Conservation (phyloP, 73 alveolate species). For the Effrenium voratum region DNA sequence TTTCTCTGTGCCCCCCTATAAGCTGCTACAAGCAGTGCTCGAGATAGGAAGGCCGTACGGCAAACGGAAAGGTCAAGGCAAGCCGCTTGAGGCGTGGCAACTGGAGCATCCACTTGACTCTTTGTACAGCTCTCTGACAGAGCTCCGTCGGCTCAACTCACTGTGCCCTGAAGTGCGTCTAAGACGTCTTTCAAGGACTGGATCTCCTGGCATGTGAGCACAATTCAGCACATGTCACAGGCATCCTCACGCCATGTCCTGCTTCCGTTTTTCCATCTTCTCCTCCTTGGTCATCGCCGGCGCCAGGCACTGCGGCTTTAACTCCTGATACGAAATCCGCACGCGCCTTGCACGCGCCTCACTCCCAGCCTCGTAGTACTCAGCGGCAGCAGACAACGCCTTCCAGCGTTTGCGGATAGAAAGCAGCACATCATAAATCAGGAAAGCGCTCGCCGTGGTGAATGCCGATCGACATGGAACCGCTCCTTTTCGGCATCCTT, state of each 20-base stretch:
- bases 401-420: neutral
- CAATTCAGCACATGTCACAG: no score
- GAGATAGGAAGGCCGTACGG: no score
- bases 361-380: slow-evolving; percentile 33
- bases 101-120: no score
- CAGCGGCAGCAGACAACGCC: slow-evolving; percentile 23
- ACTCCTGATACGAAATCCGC: neutral
- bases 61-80: no score
- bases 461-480: no score
- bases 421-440: neutral
- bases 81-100: no score
- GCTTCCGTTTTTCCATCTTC: slow-evolving; percentile 36
- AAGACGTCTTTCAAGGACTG: slow-evolving; percentile 26
- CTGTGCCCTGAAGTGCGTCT: slow-evolving; percentile 13
- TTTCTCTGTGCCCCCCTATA: no score
- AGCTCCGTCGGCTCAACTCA: no score
- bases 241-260: slow-evolving; percentile 23
- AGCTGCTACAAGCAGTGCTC: no score
- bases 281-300: slow-evolving; percentile 36
- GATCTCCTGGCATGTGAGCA: slow-evolving; percentile 57
- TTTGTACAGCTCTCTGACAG: no score
- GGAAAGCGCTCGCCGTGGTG: neutral
- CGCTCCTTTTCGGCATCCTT: slow-evolving; percentile 40
- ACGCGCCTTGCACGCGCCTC: neutral
- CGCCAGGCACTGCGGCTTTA: slow-evolving; percentile 6